Evolutionary conservation across 2,329 filamentous ascomycete species (phyloP), one percentile per base, ranked within the genome.

Genomic region (Phialemoniopsis sp.): DNA sequence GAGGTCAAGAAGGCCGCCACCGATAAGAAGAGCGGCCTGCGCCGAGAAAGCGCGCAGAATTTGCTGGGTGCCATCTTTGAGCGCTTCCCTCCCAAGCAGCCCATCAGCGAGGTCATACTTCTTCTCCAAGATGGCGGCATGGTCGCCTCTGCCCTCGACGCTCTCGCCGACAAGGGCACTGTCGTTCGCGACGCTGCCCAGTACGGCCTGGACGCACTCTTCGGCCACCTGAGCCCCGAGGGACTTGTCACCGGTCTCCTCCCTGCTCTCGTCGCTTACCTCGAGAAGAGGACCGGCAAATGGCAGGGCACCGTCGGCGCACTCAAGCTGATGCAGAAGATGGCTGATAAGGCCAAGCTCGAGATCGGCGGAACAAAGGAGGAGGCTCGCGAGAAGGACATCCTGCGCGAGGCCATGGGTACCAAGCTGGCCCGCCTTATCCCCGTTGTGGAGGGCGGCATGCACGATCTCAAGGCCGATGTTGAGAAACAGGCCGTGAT

Each of bases 231-330:
- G 46, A 82, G 79, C 57, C 70, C 89, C 40, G 93, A 97, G 70
- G 82, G 87, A 36, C 78, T 95, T 55, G 85, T 95, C 38, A 78
- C 80, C 46, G 90, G 87, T 15, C 76, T 98, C 32, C 71, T 98
- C 37, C 89, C 93, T 3, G 76, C 80, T 13, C 70, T 98, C 31
- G 66, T 73, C 46, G 66, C 74, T 38, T 97, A 97, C 60, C 73
- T 98, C 21, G 72, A 73, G 57, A 94, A 89, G 67, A 81, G 80
- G 56, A 86, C 89, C 13, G 90, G 88, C 49, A 98, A 98, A 68
- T 98, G 93, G 93, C 93, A 98, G 67, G 93, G 93, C 44, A 88
- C 87, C 13, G 87, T 96, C 38, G 90, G 86, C 44, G 93, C 88
- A 34, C 85, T 85, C 58, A 82, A 85, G 62, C 64, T 97, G 47